These are phyloP conservation scores for Litchi chinensis DNA, from an alignment of 345 rosid genomes.

Conservation along the genomic window DNA sequence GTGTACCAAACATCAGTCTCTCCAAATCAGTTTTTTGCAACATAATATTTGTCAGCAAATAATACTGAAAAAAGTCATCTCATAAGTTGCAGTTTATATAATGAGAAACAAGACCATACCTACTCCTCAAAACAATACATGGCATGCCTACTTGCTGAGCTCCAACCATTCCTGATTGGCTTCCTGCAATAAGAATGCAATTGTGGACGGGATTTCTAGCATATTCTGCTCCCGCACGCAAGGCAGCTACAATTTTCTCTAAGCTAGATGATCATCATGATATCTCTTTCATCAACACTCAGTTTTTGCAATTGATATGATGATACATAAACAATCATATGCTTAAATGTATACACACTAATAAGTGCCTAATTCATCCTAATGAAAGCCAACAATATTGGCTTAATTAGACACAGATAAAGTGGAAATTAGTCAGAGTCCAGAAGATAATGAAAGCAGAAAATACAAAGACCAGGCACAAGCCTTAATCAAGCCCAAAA, in stretches of 20 bases:
- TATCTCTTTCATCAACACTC: neutral
- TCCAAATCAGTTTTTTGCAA: neutral
- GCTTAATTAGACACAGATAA: too few relatives aligned
- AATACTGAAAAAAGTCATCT: neutral
- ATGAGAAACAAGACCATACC: constrained; percentile 42
- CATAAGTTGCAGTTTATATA: neutral
- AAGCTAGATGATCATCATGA: constrained; percentile 40
- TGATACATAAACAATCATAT: neutral
- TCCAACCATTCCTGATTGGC: constrained; percentile 74
- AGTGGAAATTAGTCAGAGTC: too few relatives aligned
- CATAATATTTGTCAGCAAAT: neutral
- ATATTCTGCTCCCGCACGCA: constrained; percentile 89
- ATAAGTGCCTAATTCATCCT: too few relatives aligned
- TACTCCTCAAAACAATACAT: constrained; percentile 82
- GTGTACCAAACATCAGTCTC: neutral
- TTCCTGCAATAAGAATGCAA: constrained; percentile 87
- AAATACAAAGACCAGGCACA: neutral
- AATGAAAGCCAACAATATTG: too few relatives aligned
- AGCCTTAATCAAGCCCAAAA: neutral
- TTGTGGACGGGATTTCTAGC: constrained; percentile 54
- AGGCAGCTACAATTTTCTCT: constrained; percentile 72
- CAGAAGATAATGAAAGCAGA: neutral
- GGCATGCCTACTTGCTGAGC: constrained; percentile 89
- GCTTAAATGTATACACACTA: neutral
- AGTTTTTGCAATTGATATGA: neutral